Conservation (phyloP, 2,329 filamentous ascomycete genomes). For the Cladophialophora immunda region DNA sequence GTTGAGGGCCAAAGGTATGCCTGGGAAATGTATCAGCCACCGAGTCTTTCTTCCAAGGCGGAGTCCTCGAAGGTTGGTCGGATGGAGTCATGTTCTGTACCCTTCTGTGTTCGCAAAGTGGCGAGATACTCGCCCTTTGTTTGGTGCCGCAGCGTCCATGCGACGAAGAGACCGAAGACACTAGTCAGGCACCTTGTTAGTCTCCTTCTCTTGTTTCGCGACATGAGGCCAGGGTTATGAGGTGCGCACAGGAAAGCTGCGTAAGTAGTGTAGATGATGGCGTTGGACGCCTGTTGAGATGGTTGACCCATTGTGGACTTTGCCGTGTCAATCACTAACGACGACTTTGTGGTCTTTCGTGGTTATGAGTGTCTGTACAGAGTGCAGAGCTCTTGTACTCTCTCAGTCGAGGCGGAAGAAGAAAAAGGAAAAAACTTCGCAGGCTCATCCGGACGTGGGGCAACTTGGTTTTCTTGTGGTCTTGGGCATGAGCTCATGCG, state of each 20-base stretch:
- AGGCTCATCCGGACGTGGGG: constrained; percentile 35
- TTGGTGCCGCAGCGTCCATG: constrained; percentile 67
- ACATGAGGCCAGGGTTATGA: too few relatives aligned
- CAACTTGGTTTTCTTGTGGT: constrained; percentile 10
- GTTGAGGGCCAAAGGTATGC: constrained; percentile 82
- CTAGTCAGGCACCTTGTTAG: constrained; percentile 51
- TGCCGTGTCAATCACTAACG: background rate
- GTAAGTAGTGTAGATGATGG: constrained; percentile 83
- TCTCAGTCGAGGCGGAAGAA: background rate
- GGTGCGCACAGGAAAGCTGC: constrained; percentile 74
- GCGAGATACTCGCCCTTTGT: constrained; percentile 75
- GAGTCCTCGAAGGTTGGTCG: background rate
- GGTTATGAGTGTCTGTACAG: background rate
- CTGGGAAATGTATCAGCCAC: constrained; percentile 54
- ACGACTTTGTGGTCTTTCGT: background rate
- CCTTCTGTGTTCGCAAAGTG: constrained; percentile 83
- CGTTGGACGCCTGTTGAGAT: constrained; percentile 79
- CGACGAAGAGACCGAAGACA: constrained; percentile 67
- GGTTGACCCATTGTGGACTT: constrained; percentile 72
- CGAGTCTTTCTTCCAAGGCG: background rate
- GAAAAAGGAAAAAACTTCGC: constrained; percentile 29
- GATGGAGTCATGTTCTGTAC: constrained; percentile 54
- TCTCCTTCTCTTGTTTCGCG: background rate
- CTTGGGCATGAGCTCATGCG: background rate
- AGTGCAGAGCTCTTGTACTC: background rate